Base-by-base conservation (phyloP, 2,329 filamentous ascomycete species). In the Geosmithia putterillii region DNA sequence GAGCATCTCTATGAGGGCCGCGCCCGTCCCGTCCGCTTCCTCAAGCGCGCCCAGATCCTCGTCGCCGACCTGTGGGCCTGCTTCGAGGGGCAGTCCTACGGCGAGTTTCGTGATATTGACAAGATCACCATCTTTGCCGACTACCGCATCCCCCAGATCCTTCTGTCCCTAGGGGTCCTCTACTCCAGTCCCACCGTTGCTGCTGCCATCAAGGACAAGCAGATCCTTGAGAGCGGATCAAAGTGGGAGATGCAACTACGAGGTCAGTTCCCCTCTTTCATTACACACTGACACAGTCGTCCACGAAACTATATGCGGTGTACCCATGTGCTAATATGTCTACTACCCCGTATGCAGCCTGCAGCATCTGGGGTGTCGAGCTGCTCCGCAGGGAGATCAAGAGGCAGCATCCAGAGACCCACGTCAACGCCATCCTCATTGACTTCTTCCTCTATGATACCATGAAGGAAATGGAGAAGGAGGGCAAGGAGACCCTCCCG, bases 91-190 rank as follows among this genome's bases (percentile, higher is more conserved):
- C 70, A 82, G 51, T 71, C 75, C 21, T 89, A 81, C 54, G 94
- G 92, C 25, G 69, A 74, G 22, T 98, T 98, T 61, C 58, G 78
- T 45, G 92, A 98, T 57, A 95, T 98, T 53, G 83, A 92, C 64
- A 87, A 88, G 59, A 83, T 98, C 54, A 98, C 92, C 47, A 96
- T 96, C 82, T 98, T 98, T 67, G 89, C 92, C 56, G 92, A 98
- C 66, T 98, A 98, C 58, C 83, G 92, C 38, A 83, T 98, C 43
- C 94, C 94, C 14, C 92, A 98, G 64, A 92, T 95, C 52, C 74
- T 98, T 28, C 79, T 89, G 53, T 79, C 79, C 9, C 70, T 96
- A 38, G 85, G 86, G 17, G 90, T 88, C 45, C 65, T 98, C 41
- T 79, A 76, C 53, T 95, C 92, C 63, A 89, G 85, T 49, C 92